Evolutionary conservation across 2,329 filamentous ascomycete genomes (phyloP).

Genomic region (Neofusicoccum kwambonambiense): DNA sequence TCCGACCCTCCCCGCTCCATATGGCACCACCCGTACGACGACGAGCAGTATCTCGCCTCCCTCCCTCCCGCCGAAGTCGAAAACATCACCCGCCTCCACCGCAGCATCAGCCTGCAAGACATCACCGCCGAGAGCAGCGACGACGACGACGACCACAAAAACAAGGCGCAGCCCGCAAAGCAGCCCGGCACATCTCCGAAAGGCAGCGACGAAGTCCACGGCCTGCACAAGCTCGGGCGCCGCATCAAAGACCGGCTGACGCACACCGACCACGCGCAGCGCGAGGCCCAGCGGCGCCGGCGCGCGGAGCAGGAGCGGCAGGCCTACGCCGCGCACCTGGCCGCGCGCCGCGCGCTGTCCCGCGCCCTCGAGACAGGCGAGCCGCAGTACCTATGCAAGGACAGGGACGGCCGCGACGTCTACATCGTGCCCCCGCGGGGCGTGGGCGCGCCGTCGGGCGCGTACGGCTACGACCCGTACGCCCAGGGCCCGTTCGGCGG

Average conservation of each 20-base stretch:
- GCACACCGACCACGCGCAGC: conserved; percentile 55
- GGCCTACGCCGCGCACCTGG: conserved; percentile 54
- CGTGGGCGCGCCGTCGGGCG: conserved; percentile 25
- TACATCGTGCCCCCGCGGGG: conserved; percentile 56
- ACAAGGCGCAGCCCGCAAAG: background rate
- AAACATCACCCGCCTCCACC: conserved; percentile 41
- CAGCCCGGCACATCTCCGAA: background rate
- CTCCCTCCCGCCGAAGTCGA: conserved; percentile 52
- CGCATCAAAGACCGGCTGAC: conserved; percentile 62
- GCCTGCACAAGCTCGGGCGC: conserved; percentile 50
- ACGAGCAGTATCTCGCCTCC: conserved; percentile 52
- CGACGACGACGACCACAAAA: conserved; percentile 33
- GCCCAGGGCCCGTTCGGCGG: conserved; percentile 45
- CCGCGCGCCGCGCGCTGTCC: conserved; percentile 51
- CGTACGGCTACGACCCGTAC: conserved; percentile 49
- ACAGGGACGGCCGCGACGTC: conserved; percentile 54
- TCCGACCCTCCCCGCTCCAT: conserved; percentile 56
- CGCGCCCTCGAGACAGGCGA: conserved; percentile 54
- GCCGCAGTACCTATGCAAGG: conserved; percentile 56
- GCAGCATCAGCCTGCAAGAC: conserved; percentile 39
- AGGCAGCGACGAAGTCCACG: conserved; percentile 22
- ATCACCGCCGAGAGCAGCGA: conserved; percentile 45
- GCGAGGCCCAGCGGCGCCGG: conserved; percentile 45
- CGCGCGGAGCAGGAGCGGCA: conserved; percentile 52
- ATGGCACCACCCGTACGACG: conserved; percentile 63